These are phyloP conservation scores for Neopestalotiopsis sp. DNA, from an alignment of 2,329 filamentous ascomycete genomes.

Conservation along the genomic window DNA sequence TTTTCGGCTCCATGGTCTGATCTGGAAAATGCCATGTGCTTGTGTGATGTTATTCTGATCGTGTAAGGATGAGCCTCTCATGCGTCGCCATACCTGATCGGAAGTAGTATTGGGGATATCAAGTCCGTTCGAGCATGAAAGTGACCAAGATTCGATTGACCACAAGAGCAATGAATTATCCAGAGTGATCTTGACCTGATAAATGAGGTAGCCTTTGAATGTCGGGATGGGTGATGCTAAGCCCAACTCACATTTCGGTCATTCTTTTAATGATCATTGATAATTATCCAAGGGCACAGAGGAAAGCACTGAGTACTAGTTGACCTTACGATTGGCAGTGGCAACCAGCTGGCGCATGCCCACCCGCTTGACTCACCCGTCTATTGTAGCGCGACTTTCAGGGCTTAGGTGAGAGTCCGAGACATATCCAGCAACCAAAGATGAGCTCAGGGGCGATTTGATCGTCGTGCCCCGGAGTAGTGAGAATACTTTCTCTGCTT, in stretches of 20 bases:
- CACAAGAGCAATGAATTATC: no score
- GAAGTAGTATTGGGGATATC: no score
- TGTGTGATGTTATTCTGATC: background rate
- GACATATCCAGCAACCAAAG: background rate
- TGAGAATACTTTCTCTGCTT: background rate
- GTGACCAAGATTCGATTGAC: no score
- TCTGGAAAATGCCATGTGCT: background rate
- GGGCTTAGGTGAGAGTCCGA: conserved; percentile 1
- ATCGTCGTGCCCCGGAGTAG: background rate
- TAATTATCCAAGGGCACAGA: no score
- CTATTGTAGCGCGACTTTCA: background rate
- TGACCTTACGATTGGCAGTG: background rate
- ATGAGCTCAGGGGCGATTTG: background rate
- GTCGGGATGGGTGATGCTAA: no score
- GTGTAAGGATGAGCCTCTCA: background rate
- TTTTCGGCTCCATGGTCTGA: background rate
- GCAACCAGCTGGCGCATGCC: background rate
- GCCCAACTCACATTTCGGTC: no score
- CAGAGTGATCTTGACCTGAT: no score
- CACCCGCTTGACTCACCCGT: background rate
- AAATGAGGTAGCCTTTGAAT: no score
- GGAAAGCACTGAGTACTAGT: no score
- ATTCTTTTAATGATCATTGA: no score
- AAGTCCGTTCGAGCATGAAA: no score
- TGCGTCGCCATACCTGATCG: no score